Evolutionary conservation across 305 asterid genomes (phyloP), one percentile per base, ranked within the genome.

Genomic region (Coffea humblotiana): DNA sequence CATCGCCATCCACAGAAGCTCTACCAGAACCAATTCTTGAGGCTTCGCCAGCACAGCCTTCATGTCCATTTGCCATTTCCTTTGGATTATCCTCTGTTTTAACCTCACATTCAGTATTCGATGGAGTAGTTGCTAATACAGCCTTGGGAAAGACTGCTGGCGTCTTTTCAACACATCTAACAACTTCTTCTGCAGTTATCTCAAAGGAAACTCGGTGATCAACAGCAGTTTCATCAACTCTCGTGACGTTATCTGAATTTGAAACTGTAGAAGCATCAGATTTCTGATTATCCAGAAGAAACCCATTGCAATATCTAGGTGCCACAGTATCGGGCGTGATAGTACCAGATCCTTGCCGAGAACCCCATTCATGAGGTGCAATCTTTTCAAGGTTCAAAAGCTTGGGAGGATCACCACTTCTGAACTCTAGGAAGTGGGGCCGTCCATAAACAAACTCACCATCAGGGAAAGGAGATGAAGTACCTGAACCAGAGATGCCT

Each of bases 401-500:
- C 77, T 84, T 90, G 27, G 97, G 90, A 43, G 86, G 88, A 68
- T 86, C 86, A 7, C 91, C 92, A 29, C 78, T 84, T 74, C 81
- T 79, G 80, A 87, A 86, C 81, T 91, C 92, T 6, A 89, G 93
- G 74, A 92, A 89, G 60, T 88, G 88, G 43, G 93, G 94, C 63
- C 85, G 89, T 29, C 89, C 91, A n/a, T 87, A 82, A 77, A 83
- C 81, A 77, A 82, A 84, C 76, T 93, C 97, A 18, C 83, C 83
- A 83, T 93, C 95, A 23, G 84, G 94, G 60, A 95, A 90, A 74
- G 99, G 99, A 15, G 99, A 94, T 11, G 95, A 90, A 23, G 98
- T 92, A 82, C 98, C 98, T 43, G 98, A 94, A 63, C 92, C 92
- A n/a, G 97, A 92, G 23, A 91, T 90, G 80, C 94, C 99, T 4